phyloP scores from a whole-genome alignment of 23 red algal genomes.

The Agarophyton chilense region DNA sequence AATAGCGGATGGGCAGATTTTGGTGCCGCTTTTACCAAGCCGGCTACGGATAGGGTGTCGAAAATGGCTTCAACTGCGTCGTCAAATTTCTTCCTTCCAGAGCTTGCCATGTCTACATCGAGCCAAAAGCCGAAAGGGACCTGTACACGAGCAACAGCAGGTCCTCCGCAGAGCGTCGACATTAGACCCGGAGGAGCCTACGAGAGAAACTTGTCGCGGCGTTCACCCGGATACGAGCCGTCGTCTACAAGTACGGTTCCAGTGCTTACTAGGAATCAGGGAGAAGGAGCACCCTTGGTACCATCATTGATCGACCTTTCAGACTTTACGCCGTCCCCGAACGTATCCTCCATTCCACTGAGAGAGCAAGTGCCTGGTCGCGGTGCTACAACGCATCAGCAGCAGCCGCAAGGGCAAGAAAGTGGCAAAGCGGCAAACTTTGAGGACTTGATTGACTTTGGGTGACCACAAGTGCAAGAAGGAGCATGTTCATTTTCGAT shows the following conservation, averaged over 20 bases:
- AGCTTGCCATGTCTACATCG: background rate
- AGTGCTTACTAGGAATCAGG: background rate
- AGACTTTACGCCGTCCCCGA: background rate
- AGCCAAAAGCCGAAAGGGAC: background rate
- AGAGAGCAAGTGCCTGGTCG: background rate
- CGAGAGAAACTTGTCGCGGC: background rate
- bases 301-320: conserved; percentile 13
- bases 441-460: conserved; percentile 31
- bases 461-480: background rate
- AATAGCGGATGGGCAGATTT: conserved; percentile 56
- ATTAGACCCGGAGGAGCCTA: background rate
- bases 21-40: conserved; percentile 35
- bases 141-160: background rate
- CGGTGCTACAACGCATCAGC: background rate
- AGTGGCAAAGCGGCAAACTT: conserved; percentile 23
- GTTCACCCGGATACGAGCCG: background rate
- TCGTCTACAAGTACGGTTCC: background rate
- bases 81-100: background rate
- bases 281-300: background rate
- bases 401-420: background rate
- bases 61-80: background rate
- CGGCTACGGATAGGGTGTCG: background rate
- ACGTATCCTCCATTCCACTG: no score
- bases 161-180: background rate
- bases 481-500: background rate